Percentiles rank a stretch among this genome's conserved stretches.
These are phyloP conservation scores for Eucalyptus rudis DNA, from an alignment of 345 rosid genomes.

Conservation along the genomic window DNA sequence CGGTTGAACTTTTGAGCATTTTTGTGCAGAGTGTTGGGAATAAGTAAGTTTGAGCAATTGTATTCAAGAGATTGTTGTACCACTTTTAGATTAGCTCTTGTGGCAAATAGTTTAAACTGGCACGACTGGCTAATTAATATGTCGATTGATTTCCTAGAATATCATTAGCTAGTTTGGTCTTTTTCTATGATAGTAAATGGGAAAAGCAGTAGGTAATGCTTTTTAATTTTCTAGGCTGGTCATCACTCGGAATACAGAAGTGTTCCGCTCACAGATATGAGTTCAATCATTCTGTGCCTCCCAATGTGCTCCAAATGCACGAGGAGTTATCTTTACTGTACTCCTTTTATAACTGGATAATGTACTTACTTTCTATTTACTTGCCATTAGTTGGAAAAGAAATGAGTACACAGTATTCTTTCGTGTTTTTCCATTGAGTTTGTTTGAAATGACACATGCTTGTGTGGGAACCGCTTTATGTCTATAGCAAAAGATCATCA, in stretches of 20 bases:
- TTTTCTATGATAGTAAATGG: not conserved
- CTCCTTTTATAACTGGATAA: not conserved
- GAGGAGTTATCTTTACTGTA: not conserved
- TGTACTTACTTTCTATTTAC: not conserved
- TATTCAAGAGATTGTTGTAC: not conserved
- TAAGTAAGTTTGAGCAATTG: not conserved
- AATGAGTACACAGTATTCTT: not conserved
- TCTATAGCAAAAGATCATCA: not conserved
- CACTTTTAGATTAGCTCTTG: not conserved
- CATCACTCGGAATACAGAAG: not conserved
- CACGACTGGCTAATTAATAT: not conserved
- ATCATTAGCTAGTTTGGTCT: not conserved
- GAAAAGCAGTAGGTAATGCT: not conserved
- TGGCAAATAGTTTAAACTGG: not conserved
- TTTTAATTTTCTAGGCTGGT: not conserved
- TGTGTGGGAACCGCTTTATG: not conserved
- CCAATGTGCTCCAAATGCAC: not conserved
- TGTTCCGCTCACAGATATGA: not conserved
- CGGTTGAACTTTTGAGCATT: not conserved
- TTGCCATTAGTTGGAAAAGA: not conserved
- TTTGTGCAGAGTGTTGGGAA: not conserved
- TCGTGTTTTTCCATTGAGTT: not conserved
- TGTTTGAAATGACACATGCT: not conserved
- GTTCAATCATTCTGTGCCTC: not conserved
- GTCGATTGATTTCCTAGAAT: not conserved